Evolutionary conservation across 495 filamentous ascomycete genomes (phyloP), one percentile per base, ranked within the genome.

Genomic region (Filosporella fistucella): DNA sequence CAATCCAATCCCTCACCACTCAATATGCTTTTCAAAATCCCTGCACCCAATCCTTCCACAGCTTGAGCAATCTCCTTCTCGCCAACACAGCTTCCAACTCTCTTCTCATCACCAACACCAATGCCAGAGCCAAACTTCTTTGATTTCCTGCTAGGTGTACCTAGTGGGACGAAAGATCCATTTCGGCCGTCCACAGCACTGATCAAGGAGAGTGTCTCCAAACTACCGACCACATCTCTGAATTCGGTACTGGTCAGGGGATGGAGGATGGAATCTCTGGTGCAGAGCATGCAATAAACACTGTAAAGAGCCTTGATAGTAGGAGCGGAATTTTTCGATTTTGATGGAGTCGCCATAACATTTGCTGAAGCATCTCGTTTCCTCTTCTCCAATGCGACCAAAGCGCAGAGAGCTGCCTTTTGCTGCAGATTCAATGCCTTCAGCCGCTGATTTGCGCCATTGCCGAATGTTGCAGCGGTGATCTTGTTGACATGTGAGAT

Each of bases 381-480:
- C 11, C 71, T 68, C 57, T 76, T 86, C 63, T 96, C 91, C 1
- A 91, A 75, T 1, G 89, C 87, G 37, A 89, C 70, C 22, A 97
- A 71, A 0, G 91, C 77, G 65, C 94, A 97, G 20, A 99, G 76
- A 7, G 88, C 89, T 2, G 91, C 93, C 64, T 96, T 99, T 70
- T 97, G 94, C 56, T 99, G 93, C 0, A 97, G 75, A 58, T 96
- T 97, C 34, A 99, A 75, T 1, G 79, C 80, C 64, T 87, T 84
- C 5, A 99, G 76, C 44, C 93, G 78, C 51, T 95, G 87, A 10
- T 71, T 75, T 11, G 89, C 81, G 26, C 88, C 89, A 55, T 95
- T 88, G 55, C 87, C 84, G 54, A 97, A 93, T 14, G 87, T 82
- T 0, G 88, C 75, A 0, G 91, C 83, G 0, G 94, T 89, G 51